Conservation (phyloP, 2,329 filamentous ascomycete genomes). For the Diaporthe citrichinensis region DNA sequence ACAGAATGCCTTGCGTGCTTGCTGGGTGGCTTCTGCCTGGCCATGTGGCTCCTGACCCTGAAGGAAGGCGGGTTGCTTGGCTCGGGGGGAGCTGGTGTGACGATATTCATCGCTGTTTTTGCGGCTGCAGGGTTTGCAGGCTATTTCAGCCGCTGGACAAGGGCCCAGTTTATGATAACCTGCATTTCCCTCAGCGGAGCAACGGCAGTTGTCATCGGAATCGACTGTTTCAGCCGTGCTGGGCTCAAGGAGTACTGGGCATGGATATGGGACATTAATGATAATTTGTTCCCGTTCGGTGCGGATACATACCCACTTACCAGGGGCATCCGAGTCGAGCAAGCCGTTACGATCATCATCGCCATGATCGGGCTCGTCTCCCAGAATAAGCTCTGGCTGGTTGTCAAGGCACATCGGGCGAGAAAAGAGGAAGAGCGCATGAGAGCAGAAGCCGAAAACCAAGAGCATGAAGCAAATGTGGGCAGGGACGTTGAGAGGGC, state of each 20-base stretch:
- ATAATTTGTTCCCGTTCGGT: constrained; percentile 82
- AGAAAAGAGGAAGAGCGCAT: constrained; percentile 64
- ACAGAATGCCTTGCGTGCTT: constrained; percentile 86
- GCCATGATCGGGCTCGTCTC: constrained; percentile 83
- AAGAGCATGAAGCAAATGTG: constrained; percentile 77
- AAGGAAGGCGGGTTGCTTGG: constrained; percentile 81
- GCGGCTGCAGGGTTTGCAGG: constrained; percentile 77
- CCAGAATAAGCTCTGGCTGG: constrained; percentile 87
- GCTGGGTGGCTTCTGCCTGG: constrained; percentile 86
- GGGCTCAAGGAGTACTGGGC: constrained; percentile 97
- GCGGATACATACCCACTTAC: constrained; percentile 88
- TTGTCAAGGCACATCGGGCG: constrained; percentile 76
- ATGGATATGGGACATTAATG: constrained; percentile 89
- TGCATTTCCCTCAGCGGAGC: constrained; percentile 86
- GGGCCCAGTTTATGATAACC: constrained; percentile 82
- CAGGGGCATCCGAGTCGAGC: constrained; percentile 87
- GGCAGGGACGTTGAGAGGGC: constrained; percentile 76
- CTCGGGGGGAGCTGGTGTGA: constrained; percentile 69
- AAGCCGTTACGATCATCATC: constrained; percentile 82
- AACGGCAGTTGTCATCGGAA: constrained; percentile 83
- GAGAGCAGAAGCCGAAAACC: constrained; percentile 67
- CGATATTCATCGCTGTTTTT: constrained; percentile 82
- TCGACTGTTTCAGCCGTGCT: constrained; percentile 92
- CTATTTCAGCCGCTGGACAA: constrained; percentile 84
- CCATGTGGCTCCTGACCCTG: constrained; percentile 91